These are phyloP conservation scores for Bretschneidera sinensis DNA, from an alignment of 345 rosid species.

Conservation along the genomic window DNA sequence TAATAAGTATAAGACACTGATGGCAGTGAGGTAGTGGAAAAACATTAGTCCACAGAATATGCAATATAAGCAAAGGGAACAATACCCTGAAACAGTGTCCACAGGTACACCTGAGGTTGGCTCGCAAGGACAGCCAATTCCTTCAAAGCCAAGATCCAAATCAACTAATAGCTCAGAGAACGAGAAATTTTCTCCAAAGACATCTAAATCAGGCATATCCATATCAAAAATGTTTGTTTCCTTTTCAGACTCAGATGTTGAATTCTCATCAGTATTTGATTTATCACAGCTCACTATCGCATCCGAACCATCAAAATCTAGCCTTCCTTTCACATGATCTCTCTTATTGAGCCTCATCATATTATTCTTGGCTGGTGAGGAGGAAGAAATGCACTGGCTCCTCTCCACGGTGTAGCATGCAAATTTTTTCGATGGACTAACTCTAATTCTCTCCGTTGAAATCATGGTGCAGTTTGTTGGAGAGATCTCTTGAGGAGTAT, in stretches of 20 bases:
- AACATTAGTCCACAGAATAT: background rate
- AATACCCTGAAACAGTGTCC: slow-evolving; percentile 37
- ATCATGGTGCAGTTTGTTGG: slow-evolving; percentile 69
- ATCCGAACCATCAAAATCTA: slow-evolving; percentile 75
- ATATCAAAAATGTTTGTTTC: slow-evolving; percentile 55
- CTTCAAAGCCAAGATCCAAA: slow-evolving; percentile 58
- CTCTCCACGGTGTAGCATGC: slow-evolving; percentile 65
- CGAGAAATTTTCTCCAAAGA: slow-evolving; percentile 54
- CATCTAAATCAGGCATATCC: slow-evolving; percentile 61
- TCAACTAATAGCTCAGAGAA: slow-evolving; percentile 67
- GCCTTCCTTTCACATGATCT: slow-evolving; percentile 78
- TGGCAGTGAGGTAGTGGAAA: background rate
- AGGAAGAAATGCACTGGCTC: slow-evolving; percentile 62
- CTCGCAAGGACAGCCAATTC: slow-evolving; percentile 30
- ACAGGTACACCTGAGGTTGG: slow-evolving; percentile 24
- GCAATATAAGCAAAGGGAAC: slow-evolving; percentile 9
- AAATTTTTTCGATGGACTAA: slow-evolving; percentile 66
- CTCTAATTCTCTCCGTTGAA: slow-evolving; percentile 54
- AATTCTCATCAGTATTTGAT: slow-evolving; percentile 28
- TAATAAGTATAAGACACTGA: background rate
- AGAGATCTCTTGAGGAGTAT: slow-evolving; percentile 38
- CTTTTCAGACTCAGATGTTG: slow-evolving; percentile 55
- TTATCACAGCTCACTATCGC: slow-evolving; percentile 29
- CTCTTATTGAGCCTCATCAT: slow-evolving; percentile 45
- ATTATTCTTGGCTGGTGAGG: slow-evolving; percentile 61